A percentile compares a stretch with the other conserved stretches of the same genome.
phyloP scores from a whole-genome alignment of 768 basidiomycete genomes.

The Tulasnella sp. region DNA sequence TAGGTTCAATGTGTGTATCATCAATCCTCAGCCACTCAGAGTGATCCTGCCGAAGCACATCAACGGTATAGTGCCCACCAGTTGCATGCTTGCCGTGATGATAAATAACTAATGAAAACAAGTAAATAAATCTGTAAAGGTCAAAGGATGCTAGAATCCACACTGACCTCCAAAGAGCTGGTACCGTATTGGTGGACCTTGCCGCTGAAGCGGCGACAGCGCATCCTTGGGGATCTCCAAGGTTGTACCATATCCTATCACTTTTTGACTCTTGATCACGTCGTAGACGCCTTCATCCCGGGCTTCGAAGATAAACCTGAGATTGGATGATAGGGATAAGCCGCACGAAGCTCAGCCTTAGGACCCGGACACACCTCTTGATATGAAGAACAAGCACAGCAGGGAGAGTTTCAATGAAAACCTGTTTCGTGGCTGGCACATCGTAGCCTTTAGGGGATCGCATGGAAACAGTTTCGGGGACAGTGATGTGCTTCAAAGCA shows the following conservation, averaged over 20 bases:
- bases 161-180: constrained; percentile 62
- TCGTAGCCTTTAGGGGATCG: constrained; percentile 45
- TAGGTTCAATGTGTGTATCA: constrained; percentile 75
- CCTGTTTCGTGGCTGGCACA: constrained; percentile 60
- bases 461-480: constrained; percentile 71
- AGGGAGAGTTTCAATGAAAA: constrained; percentile 72
- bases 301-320: constrained; percentile 61
- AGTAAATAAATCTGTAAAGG: neutral
- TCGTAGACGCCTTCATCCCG: constrained; percentile 43
- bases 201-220: constrained; percentile 41
- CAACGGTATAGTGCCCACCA: constrained; percentile 92
- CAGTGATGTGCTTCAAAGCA: constrained; percentile 64
- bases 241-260: constrained; percentile 63
- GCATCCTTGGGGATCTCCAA: constrained; percentile 67
- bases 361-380: constrained; percentile 38
- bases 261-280: constrained; percentile 79
- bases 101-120: constrained; percentile 55
- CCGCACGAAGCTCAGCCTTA: neutral
- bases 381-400: constrained; percentile 78
- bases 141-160: neutral
- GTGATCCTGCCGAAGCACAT: constrained; percentile 47
- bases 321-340: neutral
- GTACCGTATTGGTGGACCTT: constrained; percentile 43
- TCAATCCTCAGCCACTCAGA: constrained; percentile 87
- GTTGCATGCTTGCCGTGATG: constrained; percentile 87